Conservation (phyloP, 2,329 filamentous ascomycete species). For the Colletotrichum orchidophilum region DNA sequence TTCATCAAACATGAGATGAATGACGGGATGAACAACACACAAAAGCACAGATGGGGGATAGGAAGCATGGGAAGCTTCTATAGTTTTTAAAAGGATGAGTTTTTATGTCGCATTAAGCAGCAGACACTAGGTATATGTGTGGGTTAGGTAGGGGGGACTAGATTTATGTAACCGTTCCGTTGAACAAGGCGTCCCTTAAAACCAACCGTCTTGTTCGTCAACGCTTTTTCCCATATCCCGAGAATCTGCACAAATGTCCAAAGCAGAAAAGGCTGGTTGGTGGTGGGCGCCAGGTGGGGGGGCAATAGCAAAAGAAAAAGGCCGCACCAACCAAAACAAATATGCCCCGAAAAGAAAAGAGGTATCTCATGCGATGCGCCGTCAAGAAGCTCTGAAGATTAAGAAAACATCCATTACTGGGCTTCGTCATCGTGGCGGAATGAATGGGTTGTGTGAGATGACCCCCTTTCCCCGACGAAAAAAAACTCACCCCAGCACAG, state of each 20-base stretch:
- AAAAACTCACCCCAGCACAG: slow-evolving; percentile 9
- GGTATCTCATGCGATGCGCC: slow-evolving; percentile 32
- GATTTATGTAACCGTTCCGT: slow-evolving; percentile 3
- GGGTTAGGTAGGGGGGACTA: slow-evolving; percentile 1
- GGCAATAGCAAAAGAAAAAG: neutral
- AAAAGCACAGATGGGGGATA: neutral
- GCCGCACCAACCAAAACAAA: slow-evolving; percentile 19
- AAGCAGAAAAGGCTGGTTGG: slow-evolving; percentile 11
- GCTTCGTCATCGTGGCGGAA: slow-evolving; percentile 24
- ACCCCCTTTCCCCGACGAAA: slow-evolving; percentile 21
- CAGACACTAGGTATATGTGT: slow-evolving; percentile 32
- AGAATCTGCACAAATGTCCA: slow-evolving; percentile 29
- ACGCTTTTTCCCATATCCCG: slow-evolving; percentile 16
- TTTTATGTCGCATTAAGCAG: slow-evolving; percentile 31
- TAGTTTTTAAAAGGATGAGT: slow-evolving; percentile 15
- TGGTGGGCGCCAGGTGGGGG: slow-evolving; percentile 4
- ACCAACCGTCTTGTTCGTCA: slow-evolving; percentile 5
- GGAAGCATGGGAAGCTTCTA: neutral
- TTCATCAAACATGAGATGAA: slow-evolving; percentile 13
- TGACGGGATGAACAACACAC: slow-evolving; percentile 13
- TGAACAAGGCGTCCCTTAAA: neutral
- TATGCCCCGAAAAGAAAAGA: slow-evolving; percentile 11
- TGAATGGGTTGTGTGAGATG: neutral
- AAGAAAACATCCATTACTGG: neutral
- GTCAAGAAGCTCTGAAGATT: slow-evolving; percentile 20